phyloP scores from a whole-genome alignment of 139 green algal species.

The Chlorella sorokiniana region DNA sequence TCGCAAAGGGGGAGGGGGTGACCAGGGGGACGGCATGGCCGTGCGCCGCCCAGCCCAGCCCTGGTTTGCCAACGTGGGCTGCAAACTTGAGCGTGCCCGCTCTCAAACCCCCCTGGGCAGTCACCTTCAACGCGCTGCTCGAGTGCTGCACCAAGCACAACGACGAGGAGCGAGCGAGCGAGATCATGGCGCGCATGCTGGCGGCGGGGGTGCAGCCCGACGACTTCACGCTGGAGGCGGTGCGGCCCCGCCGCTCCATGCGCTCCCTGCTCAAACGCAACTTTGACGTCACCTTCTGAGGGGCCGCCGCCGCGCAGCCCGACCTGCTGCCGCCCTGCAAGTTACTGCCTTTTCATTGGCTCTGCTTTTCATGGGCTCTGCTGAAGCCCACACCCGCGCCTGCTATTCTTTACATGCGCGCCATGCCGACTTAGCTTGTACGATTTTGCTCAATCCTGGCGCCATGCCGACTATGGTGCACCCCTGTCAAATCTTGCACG shows the following conservation, averaged over 20 bases:
- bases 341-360: no score
- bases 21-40: no score
- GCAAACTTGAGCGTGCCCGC: not conserved
- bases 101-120: constrained; percentile 31
- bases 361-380: not conserved
- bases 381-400: no score
- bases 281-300: constrained; percentile 33
- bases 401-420: no score
- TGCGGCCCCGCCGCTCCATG: constrained; percentile 54
- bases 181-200: constrained; percentile 85
- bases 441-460: no score
- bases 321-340: not conserved
- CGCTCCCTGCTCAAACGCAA: constrained; percentile 59
- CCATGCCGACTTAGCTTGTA: no score
- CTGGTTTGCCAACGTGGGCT: not conserved
- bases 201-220: constrained; percentile 55
- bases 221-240: constrained; percentile 67
- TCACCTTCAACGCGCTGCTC: constrained; percentile 81
- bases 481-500: no score
- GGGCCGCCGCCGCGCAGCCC: no score
- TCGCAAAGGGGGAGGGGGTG: no score
- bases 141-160: constrained; percentile 75
- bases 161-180: constrained; percentile 72
- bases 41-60: no score
- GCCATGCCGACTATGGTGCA: no score